Evolutionary conservation across 306 rosid genomes (phyloP), one percentile per base, ranked within the genome.

Genomic region (Begonia masoniana): DNA sequence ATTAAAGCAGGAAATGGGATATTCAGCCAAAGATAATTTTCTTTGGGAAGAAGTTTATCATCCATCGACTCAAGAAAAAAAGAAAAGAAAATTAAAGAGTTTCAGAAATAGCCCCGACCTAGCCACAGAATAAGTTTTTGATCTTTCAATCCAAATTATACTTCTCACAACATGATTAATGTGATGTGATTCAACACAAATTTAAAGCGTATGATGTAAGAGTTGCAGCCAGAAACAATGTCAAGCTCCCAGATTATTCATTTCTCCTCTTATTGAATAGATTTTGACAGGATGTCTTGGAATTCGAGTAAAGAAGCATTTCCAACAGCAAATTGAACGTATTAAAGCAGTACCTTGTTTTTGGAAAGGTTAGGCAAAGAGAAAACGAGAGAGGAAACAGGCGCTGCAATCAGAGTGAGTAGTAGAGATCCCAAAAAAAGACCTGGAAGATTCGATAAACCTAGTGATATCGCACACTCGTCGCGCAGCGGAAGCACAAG

Each of bases 401-500:
- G 99, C 0, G 94, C 92, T 13, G 96, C 99, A 61, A 83, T 26
- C 57, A 84, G 60, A 47, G 99, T 91, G 61, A 91, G 92, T 57
- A 78, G 42, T 68, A 91, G 74, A 16, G 99, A 86, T 10, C 88
- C 99, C 55, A 83, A 68, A 43, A 91, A 91, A 11, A 86, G 66
- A 61, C 82, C 71, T 9, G 99, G 99, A 16, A 91, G 72, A 54
- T 77, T 91, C 12, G 96, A 83, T 41, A 91, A 54, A 57, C 99
- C 99, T 43, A 91, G 47, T 2, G 99, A 85, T 64, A 91, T 86
- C 4, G 88, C 99, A 47, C 94, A 96, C 55, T 91, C 99, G 43
- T 91, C 99, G 0, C 99, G 94, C 82, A 91, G 69, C 4, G 99
- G 99, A 69, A 91, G 91, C 67, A 91, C 84, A 36, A 91, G 88